Conservation (phyloP, 164 flowering plant species). For the Tinospora cordifolia region DNA sequence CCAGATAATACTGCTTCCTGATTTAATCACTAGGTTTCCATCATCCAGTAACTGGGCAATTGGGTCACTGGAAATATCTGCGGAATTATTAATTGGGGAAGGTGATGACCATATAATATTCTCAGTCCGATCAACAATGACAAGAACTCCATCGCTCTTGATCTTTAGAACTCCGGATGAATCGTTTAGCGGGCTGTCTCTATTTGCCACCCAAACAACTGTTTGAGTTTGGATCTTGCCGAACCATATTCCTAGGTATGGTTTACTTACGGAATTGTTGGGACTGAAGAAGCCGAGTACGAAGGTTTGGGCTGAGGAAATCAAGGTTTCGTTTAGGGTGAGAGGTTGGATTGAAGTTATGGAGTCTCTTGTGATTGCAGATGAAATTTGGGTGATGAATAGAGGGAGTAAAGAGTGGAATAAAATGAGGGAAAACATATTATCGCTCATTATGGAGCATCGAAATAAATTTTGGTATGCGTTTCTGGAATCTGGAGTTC, state of each 20-base stretch:
- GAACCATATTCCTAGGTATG: conserved; percentile 7
- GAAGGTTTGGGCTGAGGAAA: background rate
- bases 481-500: too few relatives aligned
- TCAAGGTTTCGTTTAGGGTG: background rate
- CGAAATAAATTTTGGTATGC: too few relatives aligned
- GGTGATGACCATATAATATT: background rate
- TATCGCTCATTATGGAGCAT: background rate
- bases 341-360: conserved; percentile 1
- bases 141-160: background rate
- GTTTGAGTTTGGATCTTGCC: background rate
- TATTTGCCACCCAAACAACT: conserved; percentile 7
- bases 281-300: conserved; percentile 7
- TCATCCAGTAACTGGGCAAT: background rate
- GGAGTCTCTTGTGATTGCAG: background rate
- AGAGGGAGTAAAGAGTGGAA: background rate
- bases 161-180: conserved; percentile 1
- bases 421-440: too few relatives aligned
- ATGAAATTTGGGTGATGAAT: background rate
- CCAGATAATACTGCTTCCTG: background rate
- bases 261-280: background rate
- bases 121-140: background rate
- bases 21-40: conserved; percentile 5
- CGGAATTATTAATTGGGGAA: background rate
- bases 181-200: background rate
- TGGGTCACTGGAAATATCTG: background rate